Evolutionary conservation across 768 basidiomycete species (phyloP), one percentile per base, ranked within the genome.

Genomic region (Boletellus ananas): DNA sequence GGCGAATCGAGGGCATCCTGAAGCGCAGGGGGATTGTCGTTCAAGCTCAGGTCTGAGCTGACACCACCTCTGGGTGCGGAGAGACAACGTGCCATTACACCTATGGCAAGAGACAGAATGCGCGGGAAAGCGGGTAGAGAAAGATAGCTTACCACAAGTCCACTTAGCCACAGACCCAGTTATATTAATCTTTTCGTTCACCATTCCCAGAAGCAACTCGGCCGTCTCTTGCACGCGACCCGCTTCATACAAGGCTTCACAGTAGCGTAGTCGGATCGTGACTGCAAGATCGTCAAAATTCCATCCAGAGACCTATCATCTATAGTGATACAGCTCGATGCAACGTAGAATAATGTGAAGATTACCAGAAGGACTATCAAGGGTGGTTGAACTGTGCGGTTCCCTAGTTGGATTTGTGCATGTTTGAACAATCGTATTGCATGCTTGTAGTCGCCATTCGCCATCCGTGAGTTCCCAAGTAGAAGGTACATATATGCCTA

Each of bases 401-500:
- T 20, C n/a, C 18, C 16, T 3, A 40, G 17, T 31, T 35, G 20
- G 6, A 4, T 12, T 3, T 11, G 44, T 20, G 34, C 34, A 1
- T 8, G 38, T 33, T 48, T 31, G 11, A 49, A 45, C 3, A 34
- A 21, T 5, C 29, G 13, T 27, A 53, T 29, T 1, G 51, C 51
- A 13, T 6, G 3, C 6, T 33, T 29, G 6, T 43, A 47, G 13
- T 47, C 31, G 4, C 38, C 34, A 12, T 14, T 13, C 8, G 55
- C 29, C 43, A 51, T 14, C 0, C 1, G 4, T 4, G 17, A 41
- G 12, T 38, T 34, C 9, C 53, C 56, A 23, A 54, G 34, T 1
- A 51, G 39, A 36, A 55, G 35, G 14, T 49, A 13, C 55, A 56
- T 56, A 21, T 43, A 34, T 17, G 55, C 54, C 56, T 56, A 4